A percentile compares a stretch with the other conserved stretches of the same genome.
phyloP scores from a whole-genome alignment of 2,329 filamentous ascomycete genomes.

The Biscogniauxia marginata region DNA sequence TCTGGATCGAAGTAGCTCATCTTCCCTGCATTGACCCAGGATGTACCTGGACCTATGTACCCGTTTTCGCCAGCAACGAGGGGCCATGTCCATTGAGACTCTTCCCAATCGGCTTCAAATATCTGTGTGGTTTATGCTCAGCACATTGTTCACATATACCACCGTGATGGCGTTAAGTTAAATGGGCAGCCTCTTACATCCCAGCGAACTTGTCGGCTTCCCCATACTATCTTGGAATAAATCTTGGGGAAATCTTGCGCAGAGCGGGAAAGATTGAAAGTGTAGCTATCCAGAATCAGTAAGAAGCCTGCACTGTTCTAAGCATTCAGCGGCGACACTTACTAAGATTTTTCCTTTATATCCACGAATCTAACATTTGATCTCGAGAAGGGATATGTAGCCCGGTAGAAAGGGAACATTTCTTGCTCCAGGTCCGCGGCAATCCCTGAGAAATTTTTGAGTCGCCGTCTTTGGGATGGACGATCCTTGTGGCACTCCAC shows the following conservation, averaged over 20 bases:
- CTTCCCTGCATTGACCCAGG: conserved; percentile 16
- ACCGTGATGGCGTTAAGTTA: neutral
- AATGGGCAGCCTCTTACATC: conserved; percentile 21
- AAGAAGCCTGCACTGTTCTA: conserved; percentile 3
- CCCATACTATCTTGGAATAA: conserved; percentile 24
- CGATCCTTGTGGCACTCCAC: neutral
- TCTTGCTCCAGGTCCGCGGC: conserved; percentile 24
- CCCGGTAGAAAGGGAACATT: conserved; percentile 17
- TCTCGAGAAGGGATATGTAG: conserved; percentile 17
- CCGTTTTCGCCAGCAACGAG: conserved; percentile 26
- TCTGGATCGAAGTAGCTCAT: conserved; percentile 19
- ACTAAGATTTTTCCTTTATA: conserved; percentile 16
- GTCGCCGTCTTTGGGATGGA: neutral
- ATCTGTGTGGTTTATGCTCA: conserved; percentile 17
- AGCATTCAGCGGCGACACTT: conserved; percentile 1
- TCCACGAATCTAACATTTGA: conserved; percentile 2
- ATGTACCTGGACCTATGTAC: conserved; percentile 28
- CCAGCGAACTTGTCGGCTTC: conserved; percentile 30
- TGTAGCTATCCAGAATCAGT: conserved; percentile 18
- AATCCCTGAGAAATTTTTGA: conserved; percentile 15
- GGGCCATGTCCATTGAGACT: conserved; percentile 29
- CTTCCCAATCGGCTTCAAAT: conserved; percentile 25
- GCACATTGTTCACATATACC: neutral
- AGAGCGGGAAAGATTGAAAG: conserved; percentile 25
- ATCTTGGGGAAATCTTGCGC: conserved; percentile 32